Conservation (phyloP, 1,284 basidiomycete species). For the Ustilago bromivora region DNA sequence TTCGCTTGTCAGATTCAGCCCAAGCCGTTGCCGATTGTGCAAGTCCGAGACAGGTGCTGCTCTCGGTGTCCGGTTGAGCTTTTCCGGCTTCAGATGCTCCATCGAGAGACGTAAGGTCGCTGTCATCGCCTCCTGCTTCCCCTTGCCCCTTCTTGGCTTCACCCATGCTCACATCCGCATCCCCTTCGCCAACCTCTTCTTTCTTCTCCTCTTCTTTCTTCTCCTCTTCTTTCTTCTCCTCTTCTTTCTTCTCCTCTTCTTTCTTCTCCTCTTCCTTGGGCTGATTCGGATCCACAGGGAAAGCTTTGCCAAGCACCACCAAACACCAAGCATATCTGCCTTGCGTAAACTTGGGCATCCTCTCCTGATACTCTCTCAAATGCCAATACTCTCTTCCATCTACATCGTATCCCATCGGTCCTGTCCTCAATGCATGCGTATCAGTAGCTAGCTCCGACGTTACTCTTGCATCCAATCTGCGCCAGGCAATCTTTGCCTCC, state of each 20-base stretch:
- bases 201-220: slow-evolving; percentile 7
- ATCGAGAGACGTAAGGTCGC: slow-evolving; percentile 36
- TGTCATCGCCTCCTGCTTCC: slow-evolving; percentile 24
- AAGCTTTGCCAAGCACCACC: slow-evolving; percentile 41
- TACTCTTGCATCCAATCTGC: slow-evolving; percentile 34
- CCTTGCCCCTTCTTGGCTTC: not conserved
- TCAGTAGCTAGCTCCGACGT: slow-evolving; percentile 29
- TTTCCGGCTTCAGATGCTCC: slow-evolving; percentile 16
- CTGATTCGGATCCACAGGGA: slow-evolving; percentile 22
- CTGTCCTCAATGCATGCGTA: slow-evolving; percentile 49
- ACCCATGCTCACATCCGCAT: slow-evolving; percentile 11
- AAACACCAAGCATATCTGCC: slow-evolving; percentile 57
- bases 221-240: slow-evolving; percentile 7
- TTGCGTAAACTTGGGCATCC: slow-evolving; percentile 51
- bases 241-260: slow-evolving; percentile 7
- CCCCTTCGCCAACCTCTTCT: slow-evolving; percentile 9
- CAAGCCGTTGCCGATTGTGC: slow-evolving; percentile 11
- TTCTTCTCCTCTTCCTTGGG: slow-evolving; percentile 4
- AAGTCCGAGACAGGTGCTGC: slow-evolving; percentile 17
- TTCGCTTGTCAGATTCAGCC: not conserved
- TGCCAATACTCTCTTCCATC: slow-evolving; percentile 61
- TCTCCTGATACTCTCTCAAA: slow-evolving; percentile 55
- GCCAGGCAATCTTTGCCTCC: slow-evolving; percentile 37
- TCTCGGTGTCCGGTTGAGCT: slow-evolving; percentile 1
- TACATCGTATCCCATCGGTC: slow-evolving; percentile 48